Evolutionary conservation across 768 basidiomycete genomes (phyloP).

Genomic region (Psilocybe azurescens): DNA sequence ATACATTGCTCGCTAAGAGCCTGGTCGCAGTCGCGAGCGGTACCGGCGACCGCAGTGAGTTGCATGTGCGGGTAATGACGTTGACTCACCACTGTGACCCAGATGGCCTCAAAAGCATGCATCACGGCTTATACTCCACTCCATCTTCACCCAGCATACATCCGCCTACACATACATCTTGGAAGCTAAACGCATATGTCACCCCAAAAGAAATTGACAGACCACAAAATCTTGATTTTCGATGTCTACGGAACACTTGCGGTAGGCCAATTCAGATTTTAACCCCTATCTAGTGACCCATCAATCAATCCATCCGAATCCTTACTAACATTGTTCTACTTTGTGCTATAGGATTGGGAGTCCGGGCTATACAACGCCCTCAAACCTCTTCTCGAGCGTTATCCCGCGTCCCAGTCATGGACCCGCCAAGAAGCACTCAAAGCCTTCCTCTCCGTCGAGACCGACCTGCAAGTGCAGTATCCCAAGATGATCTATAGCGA

Average conservation of each 20-base stretch:
- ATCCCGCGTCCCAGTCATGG: slow-evolving; percentile 46
- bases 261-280: slow-evolving; percentile 34
- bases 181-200: not conserved
- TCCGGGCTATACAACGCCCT: slow-evolving; percentile 63
- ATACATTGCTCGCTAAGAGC: too few species aligned
- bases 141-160: not conserved
- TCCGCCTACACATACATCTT: not conserved
- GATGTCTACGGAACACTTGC: slow-evolving; percentile 81
- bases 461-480: slow-evolving; percentile 59
- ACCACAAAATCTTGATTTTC: slow-evolving; percentile 64
- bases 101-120: not conserved
- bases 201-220: slow-evolving; percentile 37
- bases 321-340: too few species aligned
- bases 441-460: slow-evolving; percentile 59
- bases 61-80: not conserved
- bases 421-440: slow-evolving; percentile 55
- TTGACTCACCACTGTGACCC: not conserved
- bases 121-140: not conserved
- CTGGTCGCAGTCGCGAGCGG: not conserved
- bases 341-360: slow-evolving; percentile 67
- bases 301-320: not conserved
- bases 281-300: not conserved
- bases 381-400: slow-evolving; percentile 52
- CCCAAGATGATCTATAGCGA: slow-evolving; percentile 66
- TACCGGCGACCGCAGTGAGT: not conserved